Percentiles rank a stretch among this genome's conserved stretches.
Conservation (phyloP, 306 rosid genomes). For the Rosa persica region DNA sequence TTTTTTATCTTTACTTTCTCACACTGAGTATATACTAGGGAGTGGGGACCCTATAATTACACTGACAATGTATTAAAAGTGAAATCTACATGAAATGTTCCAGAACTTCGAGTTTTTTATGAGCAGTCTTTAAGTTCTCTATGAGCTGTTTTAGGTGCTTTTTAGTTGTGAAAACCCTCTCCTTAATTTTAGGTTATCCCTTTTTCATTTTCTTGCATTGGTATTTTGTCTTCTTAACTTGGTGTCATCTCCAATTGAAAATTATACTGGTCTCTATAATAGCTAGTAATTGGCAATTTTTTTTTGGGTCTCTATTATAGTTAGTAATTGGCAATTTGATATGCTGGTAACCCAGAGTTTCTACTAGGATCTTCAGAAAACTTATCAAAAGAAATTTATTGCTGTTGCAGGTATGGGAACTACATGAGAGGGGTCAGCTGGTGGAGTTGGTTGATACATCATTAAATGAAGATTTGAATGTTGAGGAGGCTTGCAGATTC, state of each 20-base stretch:
- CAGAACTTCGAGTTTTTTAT: not conserved
- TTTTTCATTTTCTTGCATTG: not conserved
- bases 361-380: not conserved
- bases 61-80: not conserved
- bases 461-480: conserved; percentile 28
- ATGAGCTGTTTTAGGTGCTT: not conserved
- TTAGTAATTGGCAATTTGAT: not conserved
- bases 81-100: not conserved
- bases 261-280: not conserved
- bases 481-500: conserved; percentile 60
- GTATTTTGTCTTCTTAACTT: not conserved
- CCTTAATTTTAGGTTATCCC: not conserved
- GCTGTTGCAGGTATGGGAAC: conserved; percentile 59
- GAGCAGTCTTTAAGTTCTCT: not conserved
- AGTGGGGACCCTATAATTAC: not conserved
- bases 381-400: not conserved
- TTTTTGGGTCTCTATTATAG: not conserved
- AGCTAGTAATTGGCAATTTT: not conserved
- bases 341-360: not conserved
- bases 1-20: too few species aligned
- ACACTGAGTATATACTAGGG: not conserved
- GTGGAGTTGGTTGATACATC: conserved; percentile 50
- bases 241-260: not conserved
- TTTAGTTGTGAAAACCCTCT: not conserved
- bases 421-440: conserved; percentile 53